Percentiles rank a stretch among this genome's conserved stretches.
phyloP scores from a whole-genome alignment of 2,329 filamentous ascomycete species.

The Drechslera avenae region DNA sequence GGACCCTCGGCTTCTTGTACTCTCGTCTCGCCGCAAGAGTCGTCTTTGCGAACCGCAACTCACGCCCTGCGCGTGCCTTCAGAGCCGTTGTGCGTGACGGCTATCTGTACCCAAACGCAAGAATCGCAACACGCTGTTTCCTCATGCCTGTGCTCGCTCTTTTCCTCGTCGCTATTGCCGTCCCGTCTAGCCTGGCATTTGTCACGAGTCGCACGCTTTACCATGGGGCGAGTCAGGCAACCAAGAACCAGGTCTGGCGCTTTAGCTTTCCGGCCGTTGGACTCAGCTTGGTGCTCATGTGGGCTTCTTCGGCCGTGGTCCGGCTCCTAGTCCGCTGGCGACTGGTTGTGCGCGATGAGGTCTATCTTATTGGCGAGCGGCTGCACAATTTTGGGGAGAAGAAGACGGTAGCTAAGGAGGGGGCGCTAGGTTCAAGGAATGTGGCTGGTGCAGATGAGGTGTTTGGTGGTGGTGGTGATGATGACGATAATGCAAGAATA shows the following conservation, averaged over 20 bases:
- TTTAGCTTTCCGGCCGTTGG: constrained; percentile 75
- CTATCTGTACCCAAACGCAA: constrained; percentile 77
- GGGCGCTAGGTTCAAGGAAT: no score
- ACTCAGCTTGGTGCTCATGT: constrained; percentile 53
- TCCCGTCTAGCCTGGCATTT: constrained; percentile 67
- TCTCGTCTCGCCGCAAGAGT: constrained; percentile 77
- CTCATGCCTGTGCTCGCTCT: constrained; percentile 74
- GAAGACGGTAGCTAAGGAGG: constrained; percentile 14
- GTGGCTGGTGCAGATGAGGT: no score
- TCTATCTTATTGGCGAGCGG: constrained; percentile 92
- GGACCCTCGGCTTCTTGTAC: constrained; percentile 91
- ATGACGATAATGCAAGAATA: no score
- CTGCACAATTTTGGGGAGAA: constrained; percentile 88
- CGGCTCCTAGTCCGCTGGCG: constrained; percentile 76
- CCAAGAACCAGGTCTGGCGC: constrained; percentile 61
- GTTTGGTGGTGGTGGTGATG: no score
- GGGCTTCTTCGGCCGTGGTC: constrained; percentile 56
- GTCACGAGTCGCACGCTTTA: constrained; percentile 53
- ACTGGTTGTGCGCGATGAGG: constrained; percentile 84
- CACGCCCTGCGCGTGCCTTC: constrained; percentile 75
- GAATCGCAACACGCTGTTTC: constrained; percentile 81
- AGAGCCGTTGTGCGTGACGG: constrained; percentile 71
- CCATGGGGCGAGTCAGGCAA: constrained; percentile 51
- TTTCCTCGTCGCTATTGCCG: constrained; percentile 65
- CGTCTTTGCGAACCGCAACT: constrained; percentile 69